Conservation (phyloP, 192 early-diverging fungal genomes). For the Jimgerdemannia flammicorona region DNA sequence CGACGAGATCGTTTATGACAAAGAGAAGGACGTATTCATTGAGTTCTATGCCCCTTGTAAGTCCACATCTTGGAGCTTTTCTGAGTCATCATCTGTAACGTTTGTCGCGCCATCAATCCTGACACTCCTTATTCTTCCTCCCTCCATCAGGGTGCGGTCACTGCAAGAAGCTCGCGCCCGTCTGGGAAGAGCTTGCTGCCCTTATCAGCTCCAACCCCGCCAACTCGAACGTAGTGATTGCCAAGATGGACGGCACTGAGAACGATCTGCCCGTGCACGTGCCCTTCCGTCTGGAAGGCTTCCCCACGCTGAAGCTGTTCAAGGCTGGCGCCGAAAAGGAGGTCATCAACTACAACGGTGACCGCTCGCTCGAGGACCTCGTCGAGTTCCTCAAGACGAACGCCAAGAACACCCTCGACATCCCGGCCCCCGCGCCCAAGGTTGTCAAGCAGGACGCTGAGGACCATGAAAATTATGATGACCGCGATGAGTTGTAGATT, state of each 20-base stretch:
- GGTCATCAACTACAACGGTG: constrained; percentile 78
- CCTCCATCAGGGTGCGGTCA: constrained; percentile 67
- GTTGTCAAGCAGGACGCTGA: constrained; percentile 4
- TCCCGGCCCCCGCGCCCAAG: constrained; percentile 4
- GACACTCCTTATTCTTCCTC: constrained; percentile 11
- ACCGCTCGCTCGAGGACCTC: constrained; percentile 76
- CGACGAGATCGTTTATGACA: constrained; percentile 80
- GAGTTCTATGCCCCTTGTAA: constrained; percentile 81
- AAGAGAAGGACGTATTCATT: constrained; percentile 85
- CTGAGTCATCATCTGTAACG: constrained; percentile 8
- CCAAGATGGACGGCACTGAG: constrained; percentile 95
- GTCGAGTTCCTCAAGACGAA: constrained; percentile 77
- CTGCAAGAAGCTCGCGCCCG: constrained; percentile 71
- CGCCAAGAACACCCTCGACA: constrained; percentile 45
- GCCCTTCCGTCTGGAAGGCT: constrained; percentile 77
- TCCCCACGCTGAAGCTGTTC: constrained; percentile 94
- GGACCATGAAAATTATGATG: too few relatives aligned
- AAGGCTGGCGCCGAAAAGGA: constrained; percentile 74
- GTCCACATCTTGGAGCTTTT: neutral
- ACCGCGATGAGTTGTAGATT: constrained; percentile 23
- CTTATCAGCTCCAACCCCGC: constrained; percentile 20
- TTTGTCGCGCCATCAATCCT: neutral
- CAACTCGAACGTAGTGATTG: constrained; percentile 52
- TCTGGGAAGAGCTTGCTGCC: constrained; percentile 81
- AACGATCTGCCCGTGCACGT: constrained; percentile 82